A percentile compares a stretch with the other conserved stretches of the same genome.
phyloP scores from a whole-genome alignment of 108 stramenopile genomes.

The Craspedostauros australis region DNA sequence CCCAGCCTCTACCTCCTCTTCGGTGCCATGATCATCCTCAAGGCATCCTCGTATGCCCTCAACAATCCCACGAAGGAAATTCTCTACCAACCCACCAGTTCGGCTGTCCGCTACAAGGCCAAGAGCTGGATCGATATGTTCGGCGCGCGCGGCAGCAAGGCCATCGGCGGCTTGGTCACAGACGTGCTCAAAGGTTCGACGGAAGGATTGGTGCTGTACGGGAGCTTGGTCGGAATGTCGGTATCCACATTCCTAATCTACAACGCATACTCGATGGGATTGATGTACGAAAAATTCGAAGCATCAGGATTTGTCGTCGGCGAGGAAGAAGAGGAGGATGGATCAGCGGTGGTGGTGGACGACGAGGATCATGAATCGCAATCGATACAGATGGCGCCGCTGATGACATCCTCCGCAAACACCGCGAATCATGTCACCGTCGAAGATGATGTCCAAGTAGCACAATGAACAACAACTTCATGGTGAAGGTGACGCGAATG shows the following conservation, averaged over 20 bases:
- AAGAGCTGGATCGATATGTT: constrained; percentile 99
- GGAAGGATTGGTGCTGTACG: constrained; percentile 74
- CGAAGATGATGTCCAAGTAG: constrained; percentile 69
- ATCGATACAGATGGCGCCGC: constrained; percentile 67
- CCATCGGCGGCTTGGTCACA: constrained; percentile 90
- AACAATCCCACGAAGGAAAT: constrained; percentile 99
- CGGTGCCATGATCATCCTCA: constrained; percentile 93
- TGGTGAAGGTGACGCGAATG: no score
- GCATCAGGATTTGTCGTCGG: constrained; percentile 91
- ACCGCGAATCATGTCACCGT: constrained; percentile 64
- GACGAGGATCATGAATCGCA: constrained; percentile 38
- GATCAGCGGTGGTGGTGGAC: no score
- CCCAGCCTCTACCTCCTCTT: constrained; percentile 91
- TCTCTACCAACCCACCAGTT: constrained; percentile 92
- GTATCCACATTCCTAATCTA: constrained; percentile 89
- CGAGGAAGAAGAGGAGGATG: no score
- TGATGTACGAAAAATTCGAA: constrained; percentile 85
- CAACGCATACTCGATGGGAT: constrained; percentile 92
- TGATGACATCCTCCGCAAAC: no score
- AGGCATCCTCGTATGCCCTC: constrained; percentile 92
- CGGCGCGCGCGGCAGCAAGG: constrained; percentile 93
- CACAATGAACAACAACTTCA: no score
- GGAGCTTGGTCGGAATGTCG: constrained; percentile 83
- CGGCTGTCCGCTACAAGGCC: constrained; percentile 93
- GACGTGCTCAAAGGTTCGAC: constrained; percentile 88